Conservation (phyloP, 805 yeast species). For the Henningerozyma blattae region DNA sequence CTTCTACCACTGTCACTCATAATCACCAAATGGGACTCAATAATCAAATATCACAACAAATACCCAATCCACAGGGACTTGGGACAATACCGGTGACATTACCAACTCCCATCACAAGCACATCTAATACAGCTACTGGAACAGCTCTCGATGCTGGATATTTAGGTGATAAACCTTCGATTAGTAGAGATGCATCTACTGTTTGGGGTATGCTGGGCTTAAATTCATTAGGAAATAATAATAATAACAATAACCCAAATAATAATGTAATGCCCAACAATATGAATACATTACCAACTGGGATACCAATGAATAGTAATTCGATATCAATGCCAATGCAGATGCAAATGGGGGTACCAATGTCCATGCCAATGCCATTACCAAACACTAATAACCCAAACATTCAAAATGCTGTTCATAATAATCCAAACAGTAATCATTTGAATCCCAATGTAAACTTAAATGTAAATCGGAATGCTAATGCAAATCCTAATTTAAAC, state of each 20-base stretch:
- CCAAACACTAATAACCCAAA: not conserved
- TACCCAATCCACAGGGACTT: too few relatives aligned
- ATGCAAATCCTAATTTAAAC: too few relatives aligned
- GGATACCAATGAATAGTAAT: not conserved
- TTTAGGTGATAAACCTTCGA: not conserved
- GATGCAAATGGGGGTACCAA: not conserved
- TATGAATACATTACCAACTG: not conserved
- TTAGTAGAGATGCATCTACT: not conserved
- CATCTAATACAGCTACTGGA: not conserved
- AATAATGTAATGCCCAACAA: not conserved
- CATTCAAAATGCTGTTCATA: too few relatives aligned
- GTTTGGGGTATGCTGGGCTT: not conserved
- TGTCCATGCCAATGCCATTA: not conserved
- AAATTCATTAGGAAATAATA: not conserved
- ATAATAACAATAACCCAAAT: not conserved
- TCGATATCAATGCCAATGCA: too few relatives aligned
- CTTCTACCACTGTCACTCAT: slow-evolving; percentile 19
- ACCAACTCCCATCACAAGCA: not conserved
- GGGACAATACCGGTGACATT: too few relatives aligned
- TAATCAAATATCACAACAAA: not conserved
- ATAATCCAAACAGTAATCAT: too few relatives aligned
- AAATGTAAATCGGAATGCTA: too few relatives aligned
- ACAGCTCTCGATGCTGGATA: not conserved
- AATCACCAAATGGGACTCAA: slow-evolving; percentile 3
- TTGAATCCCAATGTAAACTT: too few relatives aligned